Conservation (phyloP, 2,329 filamentous ascomycete species). For the Aspergillus pseudoglaucus region DNA sequence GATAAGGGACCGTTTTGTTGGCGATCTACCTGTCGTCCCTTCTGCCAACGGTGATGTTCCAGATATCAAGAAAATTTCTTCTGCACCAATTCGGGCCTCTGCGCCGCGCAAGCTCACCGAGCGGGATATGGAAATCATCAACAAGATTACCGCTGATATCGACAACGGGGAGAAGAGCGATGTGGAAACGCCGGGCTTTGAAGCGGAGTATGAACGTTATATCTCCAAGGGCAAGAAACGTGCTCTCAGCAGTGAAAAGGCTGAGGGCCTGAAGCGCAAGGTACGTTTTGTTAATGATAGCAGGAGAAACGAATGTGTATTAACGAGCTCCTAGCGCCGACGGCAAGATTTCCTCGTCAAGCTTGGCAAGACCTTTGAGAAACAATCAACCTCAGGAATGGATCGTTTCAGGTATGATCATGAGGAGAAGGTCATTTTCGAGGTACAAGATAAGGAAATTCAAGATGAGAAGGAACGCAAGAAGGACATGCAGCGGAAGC, state of each 20-base stretch:
- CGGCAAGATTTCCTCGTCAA: constrained; percentile 50
- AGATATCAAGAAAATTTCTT: constrained; percentile 7
- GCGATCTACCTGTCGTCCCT: constrained; percentile 11
- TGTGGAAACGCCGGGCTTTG: constrained; percentile 48
- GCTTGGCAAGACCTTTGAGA: constrained; percentile 54
- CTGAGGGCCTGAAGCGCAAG: constrained; percentile 60
- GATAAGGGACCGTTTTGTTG: constrained; percentile 17
- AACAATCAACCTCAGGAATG: constrained; percentile 65
- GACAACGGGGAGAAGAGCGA: constrained; percentile 54
- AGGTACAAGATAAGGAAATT: constrained; percentile 84
- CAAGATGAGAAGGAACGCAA: constrained; percentile 97
- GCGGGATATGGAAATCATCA: constrained; percentile 63
- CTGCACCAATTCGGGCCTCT: constrained; percentile 27
- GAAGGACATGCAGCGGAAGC: constrained; percentile 98
- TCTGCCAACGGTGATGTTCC: constrained; percentile 20
- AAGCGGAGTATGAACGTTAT: constrained; percentile 49
- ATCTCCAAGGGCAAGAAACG: constrained; percentile 57
- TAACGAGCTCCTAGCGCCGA: constrained; percentile 48
- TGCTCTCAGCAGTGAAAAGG: constrained; percentile 56
- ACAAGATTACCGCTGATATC: constrained; percentile 56
- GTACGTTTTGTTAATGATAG: constrained; percentile 36
- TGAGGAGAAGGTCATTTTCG: constrained; percentile 72
- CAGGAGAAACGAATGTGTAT: constrained; percentile 1
- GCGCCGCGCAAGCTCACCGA: constrained; percentile 52
- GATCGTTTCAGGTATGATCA: constrained; percentile 69